Conservation (phyloP, 352 stramenopile species). For the Pilasporangium apinafurcum region DNA sequence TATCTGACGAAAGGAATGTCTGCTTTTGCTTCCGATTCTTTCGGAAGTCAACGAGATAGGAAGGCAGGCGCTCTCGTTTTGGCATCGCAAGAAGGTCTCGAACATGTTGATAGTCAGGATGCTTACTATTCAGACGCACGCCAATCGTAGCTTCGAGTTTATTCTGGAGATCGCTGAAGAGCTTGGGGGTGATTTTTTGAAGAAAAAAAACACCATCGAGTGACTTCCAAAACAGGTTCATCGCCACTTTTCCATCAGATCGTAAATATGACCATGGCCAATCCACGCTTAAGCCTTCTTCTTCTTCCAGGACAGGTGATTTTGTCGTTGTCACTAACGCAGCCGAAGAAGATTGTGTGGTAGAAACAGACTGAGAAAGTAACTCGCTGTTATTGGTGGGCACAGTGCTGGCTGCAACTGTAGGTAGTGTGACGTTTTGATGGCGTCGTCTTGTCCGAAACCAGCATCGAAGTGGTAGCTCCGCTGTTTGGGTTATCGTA, state of each 20-base stretch:
- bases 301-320: not conserved
- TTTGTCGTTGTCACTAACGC: not conserved
- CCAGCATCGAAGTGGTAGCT: slow-evolving; percentile 45
- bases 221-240: slow-evolving; percentile 79
- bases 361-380: too few species aligned
- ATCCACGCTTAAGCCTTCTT: slow-evolving; percentile 33
- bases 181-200: slow-evolving; percentile 34
- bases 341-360: not conserved
- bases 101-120: slow-evolving; percentile 26
- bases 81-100: slow-evolving; percentile 37
- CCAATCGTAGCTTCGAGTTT: slow-evolving; percentile 25
- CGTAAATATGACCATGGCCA: slow-evolving; percentile 78
- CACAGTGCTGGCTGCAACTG: not conserved
- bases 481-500: slow-evolving; percentile 20
- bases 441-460: slow-evolving; percentile 34
- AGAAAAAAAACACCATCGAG: slow-evolving; percentile 64
- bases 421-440: not conserved
- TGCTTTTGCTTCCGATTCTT: slow-evolving; percentile 45
- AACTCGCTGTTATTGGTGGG: too few species aligned
- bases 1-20: slow-evolving; percentile 43
- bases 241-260: slow-evolving; percentile 77
- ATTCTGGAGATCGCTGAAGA: slow-evolving; percentile 20
- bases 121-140: slow-evolving; percentile 18
- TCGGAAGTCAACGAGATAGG: slow-evolving; percentile 44
- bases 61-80: slow-evolving; percentile 29